Conservation (phyloP, 163 green algal species). For the Volvox carteri region DNA sequence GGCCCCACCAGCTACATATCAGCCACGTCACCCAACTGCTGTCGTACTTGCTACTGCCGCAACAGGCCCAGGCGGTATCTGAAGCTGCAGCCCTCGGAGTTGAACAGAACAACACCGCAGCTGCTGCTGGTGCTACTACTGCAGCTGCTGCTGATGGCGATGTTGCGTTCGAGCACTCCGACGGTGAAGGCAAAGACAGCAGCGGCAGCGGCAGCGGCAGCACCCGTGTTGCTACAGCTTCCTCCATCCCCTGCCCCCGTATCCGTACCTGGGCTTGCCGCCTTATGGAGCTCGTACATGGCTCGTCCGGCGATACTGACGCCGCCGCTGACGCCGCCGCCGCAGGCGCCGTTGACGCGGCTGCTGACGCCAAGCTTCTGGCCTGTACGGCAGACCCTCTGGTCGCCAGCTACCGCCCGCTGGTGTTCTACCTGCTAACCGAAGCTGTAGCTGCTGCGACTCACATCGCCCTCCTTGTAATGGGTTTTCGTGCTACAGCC, state of each 20-base stretch:
- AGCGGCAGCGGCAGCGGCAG: neutral
- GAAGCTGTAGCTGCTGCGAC: conserved; percentile 55
- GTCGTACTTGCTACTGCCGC: conserved; percentile 37
- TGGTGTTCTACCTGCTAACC: conserved; percentile 66
- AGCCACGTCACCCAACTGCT: conserved; percentile 54
- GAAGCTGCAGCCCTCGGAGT: neutral
- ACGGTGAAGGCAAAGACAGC: neutral
- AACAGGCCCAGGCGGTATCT: neutral
- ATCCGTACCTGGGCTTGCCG: conserved; percentile 22
- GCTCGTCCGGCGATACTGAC: neutral
- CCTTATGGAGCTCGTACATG: conserved; percentile 27
- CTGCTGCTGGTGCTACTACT: neutral
- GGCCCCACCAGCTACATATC: conserved; percentile 33
- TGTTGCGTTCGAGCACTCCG: neutral
- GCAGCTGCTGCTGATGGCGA: too few species aligned
- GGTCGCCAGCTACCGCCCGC: conserved; percentile 56
- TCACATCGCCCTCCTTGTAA: conserved; percentile 38
- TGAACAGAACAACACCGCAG: neutral
- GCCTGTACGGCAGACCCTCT: conserved; percentile 31
- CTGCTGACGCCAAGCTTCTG: neutral
- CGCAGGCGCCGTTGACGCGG: neutral
- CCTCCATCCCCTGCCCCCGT: neutral
- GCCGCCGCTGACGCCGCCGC: neutral
- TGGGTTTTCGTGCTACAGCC: conserved; percentile 49
- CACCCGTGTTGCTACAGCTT: neutral